Base-by-base conservation (phyloP, 306 rosid species). In the Pyrus pyrifolia region DNA sequence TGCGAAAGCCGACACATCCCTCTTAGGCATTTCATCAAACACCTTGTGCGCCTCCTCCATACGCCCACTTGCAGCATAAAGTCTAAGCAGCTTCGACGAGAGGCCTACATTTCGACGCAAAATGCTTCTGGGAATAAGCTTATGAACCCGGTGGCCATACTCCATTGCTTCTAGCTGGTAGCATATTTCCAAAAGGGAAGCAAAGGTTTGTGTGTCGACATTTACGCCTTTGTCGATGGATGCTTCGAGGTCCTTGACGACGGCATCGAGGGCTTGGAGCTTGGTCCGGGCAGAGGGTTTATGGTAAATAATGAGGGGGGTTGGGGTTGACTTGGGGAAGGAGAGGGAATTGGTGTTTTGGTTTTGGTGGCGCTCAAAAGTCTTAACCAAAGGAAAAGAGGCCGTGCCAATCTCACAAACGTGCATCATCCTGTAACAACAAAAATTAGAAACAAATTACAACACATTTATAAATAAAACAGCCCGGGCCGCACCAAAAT, bases 181-280 rank as follows among this genome's bases (percentile, higher is more conserved):
- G 51, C 98, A 90, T 23, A 93, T 87, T 89, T 90, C 98, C 61
- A 91, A 79, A 31, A 94, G 82, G 59, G 98, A 94, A 63, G 97
- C 90, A 67, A 83, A 87, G 40, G 87, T 83, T 75, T 90, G 88
- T 51, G 81, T 30, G 61, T 86, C 96, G 27, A 25, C 27, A 25
- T 25, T 25, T 25, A 25, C 27, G 27, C 27, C 27, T 25, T 25
- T 25, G 27, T 25, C 27, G 4, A 85, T 2, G 4, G 98, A 86
- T 30, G 79, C 75, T 85, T 88, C 93, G 23, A 93, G 85, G 80
- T 90, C 97, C 11, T 68, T 25, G 77, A 94, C 45, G 18, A 91
- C 85, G 73, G 85, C 80, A 42, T 95, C 91, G 15, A 95, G 92
- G 80, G 96, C 97, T 85, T 95, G 84, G 69, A 81, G 57, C 72